Percentiles rank a stretch among this genome's conserved stretches.
These are phyloP conservation scores for Lactarius evosmus DNA, from an alignment of 768 basidiomycete genomes.

Conservation along the genomic window DNA sequence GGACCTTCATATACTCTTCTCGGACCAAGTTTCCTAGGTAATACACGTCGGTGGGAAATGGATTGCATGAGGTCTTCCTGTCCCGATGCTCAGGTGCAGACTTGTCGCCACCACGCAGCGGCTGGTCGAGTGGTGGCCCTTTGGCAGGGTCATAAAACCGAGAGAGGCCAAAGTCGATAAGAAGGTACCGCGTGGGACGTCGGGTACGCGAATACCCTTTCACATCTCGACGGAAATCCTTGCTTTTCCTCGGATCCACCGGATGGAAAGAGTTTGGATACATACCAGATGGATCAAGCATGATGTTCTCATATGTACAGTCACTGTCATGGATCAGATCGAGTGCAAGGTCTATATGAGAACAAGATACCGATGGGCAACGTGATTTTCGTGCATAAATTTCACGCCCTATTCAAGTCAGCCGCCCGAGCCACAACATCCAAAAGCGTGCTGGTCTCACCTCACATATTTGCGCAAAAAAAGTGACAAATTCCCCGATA, in stretches of 20 bases:
- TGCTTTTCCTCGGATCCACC: constrained; percentile 4
- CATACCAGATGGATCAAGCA: constrained; percentile 34
- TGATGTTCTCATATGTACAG: constrained; percentile 16
- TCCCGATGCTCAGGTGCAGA: constrained; percentile 35
- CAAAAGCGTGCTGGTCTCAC: constrained; percentile 1
- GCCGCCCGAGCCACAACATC: constrained; percentile 23
- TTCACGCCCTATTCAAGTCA: constrained; percentile 23
- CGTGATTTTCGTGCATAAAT: constrained; percentile 28
- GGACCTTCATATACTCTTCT: constrained; percentile 31
- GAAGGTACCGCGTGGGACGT: constrained; percentile 34
- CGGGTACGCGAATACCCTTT: constrained; percentile 35
- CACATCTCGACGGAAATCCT: constrained; percentile 28
- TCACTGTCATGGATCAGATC: neutral
- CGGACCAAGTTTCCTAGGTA: constrained; percentile 36
- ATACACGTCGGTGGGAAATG: constrained; percentile 38
- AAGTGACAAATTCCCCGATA: constrained; percentile 30
- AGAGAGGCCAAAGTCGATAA: constrained; percentile 41
- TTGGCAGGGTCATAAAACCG: constrained; percentile 33
- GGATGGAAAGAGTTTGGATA: constrained; percentile 36
- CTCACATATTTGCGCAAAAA: constrained; percentile 29
- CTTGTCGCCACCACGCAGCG: constrained; percentile 42
- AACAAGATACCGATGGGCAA: constrained; percentile 35
- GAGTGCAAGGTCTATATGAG: neutral
- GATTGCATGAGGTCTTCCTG: constrained; percentile 25
- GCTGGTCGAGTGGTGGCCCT: constrained; percentile 28